Conservation (phyloP, 306 rosid genomes). For the Macrotyloma uniflorum region DNA sequence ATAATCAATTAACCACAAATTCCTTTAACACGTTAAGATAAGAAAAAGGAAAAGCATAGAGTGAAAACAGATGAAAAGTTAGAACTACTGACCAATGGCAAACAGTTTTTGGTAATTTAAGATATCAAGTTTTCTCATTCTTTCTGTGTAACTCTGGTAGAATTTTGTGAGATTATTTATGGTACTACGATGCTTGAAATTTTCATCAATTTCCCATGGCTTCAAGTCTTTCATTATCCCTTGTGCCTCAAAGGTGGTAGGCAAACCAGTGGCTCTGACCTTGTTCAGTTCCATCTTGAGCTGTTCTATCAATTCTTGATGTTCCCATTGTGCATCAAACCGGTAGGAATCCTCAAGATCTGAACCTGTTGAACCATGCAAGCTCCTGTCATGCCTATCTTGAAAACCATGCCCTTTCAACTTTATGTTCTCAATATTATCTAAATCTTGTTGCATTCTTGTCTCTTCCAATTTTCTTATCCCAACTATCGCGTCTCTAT, state of each 20-base stretch:
- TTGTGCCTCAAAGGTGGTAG: slow-evolving; percentile 55
- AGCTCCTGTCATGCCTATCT: background rate
- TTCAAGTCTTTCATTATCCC: slow-evolving; percentile 64
- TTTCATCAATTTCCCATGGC: slow-evolving; percentile 86
- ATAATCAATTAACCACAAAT: slow-evolving; percentile 3
- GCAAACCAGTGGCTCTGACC: background rate
- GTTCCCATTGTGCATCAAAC: slow-evolving; percentile 20
- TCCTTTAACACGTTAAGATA: slow-evolving; percentile 5
- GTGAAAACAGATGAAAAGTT: background rate
- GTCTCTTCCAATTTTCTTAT: slow-evolving; percentile 23
- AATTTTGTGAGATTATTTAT: slow-evolving; percentile 60
- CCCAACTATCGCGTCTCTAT: slow-evolving; percentile 43
- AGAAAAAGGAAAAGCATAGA: background rate
- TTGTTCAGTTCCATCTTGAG: slow-evolving; percentile 17
- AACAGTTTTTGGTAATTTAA: slow-evolving; percentile 80
- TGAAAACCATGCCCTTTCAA: slow-evolving; percentile 5
- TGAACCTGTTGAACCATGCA: slow-evolving; percentile 4
- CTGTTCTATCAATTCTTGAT: slow-evolving; percentile 17
- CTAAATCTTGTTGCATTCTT: background rate
- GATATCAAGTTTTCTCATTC: slow-evolving; percentile 79
- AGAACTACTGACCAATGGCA: slow-evolving; percentile 67
- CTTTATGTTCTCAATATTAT: background rate
- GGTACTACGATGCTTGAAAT: slow-evolving; percentile 43
- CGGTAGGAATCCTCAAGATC: slow-evolving; percentile 14
- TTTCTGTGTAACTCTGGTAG: slow-evolving; percentile 67